These are phyloP conservation scores for Cryptococcus sp. DNA, from an alignment of 1,284 basidiomycete genomes.

Conservation along the genomic window DNA sequence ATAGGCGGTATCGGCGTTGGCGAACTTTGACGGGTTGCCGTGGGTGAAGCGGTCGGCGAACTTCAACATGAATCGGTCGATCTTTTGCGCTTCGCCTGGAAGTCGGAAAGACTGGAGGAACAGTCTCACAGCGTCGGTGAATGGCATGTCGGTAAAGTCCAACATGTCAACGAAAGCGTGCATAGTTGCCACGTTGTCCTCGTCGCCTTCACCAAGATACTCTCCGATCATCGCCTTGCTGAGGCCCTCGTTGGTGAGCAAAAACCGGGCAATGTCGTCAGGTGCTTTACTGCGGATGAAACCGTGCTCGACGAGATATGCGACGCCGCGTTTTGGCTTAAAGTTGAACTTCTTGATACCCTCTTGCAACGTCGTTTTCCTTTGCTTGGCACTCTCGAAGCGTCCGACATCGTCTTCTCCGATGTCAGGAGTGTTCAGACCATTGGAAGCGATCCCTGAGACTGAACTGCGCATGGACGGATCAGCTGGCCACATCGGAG, in stretches of 20 bases:
- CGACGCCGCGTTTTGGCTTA: slow-evolving; percentile 93
- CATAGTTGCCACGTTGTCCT: slow-evolving; percentile 86
- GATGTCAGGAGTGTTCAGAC: slow-evolving; percentile 69
- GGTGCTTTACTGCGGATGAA: slow-evolving; percentile 80
- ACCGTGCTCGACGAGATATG: slow-evolving; percentile 84
- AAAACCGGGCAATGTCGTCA: slow-evolving; percentile 80
- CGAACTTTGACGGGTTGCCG: slow-evolving; percentile 79
- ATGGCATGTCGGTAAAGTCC: slow-evolving; percentile 76
- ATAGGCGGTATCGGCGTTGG: slow-evolving; percentile 81
- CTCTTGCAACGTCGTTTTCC: slow-evolving; percentile 92
- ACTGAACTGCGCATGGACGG: slow-evolving; percentile 12
- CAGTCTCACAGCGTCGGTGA: slow-evolving; percentile 81
- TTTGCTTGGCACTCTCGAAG: slow-evolving; percentile 95
- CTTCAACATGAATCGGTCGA: slow-evolving; percentile 98
- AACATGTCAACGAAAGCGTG: slow-evolving; percentile 92
- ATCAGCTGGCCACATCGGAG: slow-evolving; percentile 34
- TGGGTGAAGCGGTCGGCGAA: slow-evolving; percentile 94
- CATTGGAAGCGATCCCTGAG: slow-evolving; percentile 33
- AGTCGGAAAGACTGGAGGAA: slow-evolving; percentile 93
- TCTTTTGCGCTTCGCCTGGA: slow-evolving; percentile 94
- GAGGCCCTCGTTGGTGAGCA: slow-evolving; percentile 87
- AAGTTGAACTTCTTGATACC: slow-evolving; percentile 98
- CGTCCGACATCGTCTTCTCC: slow-evolving; percentile 79
- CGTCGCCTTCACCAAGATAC: slow-evolving; percentile 92
- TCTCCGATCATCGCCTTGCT: slow-evolving; percentile 97